Evolutionary conservation across 306 rosid species (phyloP).

Genomic region (Pterocarpus santalinus): DNA sequence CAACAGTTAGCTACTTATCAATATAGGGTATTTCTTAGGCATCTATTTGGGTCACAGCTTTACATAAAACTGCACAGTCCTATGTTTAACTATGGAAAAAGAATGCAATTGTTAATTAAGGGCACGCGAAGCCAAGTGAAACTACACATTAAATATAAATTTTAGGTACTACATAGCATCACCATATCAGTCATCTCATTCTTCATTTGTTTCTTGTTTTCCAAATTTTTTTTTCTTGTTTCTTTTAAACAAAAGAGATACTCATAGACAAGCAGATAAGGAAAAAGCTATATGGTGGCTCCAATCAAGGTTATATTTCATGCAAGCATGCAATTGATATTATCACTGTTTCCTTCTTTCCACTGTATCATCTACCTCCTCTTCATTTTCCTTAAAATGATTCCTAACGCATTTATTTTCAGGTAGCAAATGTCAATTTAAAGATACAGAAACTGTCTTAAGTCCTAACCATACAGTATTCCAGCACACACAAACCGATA

Average conservation of each 20-base stretch:
- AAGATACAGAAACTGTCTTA: background rate
- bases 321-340: constrained; percentile 13
- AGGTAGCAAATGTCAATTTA: background rate
- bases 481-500: background rate
- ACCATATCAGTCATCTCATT: background rate
- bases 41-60: background rate
- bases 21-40: background rate
- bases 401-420: constrained; percentile 19
- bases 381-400: constrained; percentile 30
- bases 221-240: background rate
- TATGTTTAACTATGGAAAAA: background rate
- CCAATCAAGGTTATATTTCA: constrained; percentile 8
- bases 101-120: background rate
- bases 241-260: background rate
- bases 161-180: constrained; percentile 2
- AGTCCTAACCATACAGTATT: background rate
- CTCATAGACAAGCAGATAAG: background rate
- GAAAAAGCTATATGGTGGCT: constrained; percentile 21
- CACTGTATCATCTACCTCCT: background rate
- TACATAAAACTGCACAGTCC: background rate
- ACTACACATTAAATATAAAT: background rate
- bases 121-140: constrained; percentile 23
- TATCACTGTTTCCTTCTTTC: background rate
- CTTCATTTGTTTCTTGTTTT: constrained; percentile 1
- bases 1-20: background rate